A percentile compares a stretch with the other conserved stretches of the same genome.
Evolutionary conservation across 345 rosid species (phyloP).

Genomic region (Eutrema japonicum): DNA sequence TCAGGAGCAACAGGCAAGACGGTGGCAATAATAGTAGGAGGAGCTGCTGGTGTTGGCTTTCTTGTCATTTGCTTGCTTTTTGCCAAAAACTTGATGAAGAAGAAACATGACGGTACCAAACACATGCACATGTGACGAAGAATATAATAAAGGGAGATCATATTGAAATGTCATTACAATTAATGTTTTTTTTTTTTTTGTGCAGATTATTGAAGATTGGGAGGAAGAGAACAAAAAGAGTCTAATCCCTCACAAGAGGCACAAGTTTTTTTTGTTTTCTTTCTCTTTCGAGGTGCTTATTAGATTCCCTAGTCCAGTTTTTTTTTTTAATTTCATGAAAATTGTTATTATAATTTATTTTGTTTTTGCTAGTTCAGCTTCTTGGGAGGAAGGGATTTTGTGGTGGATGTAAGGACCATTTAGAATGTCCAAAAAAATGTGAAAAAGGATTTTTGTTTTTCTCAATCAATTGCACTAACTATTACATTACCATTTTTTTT

Average conservation of each 20-base stretch:
- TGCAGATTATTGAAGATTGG: conserved; percentile 41
- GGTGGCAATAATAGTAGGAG: conserved; percentile 97
- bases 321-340: conserved; percentile 11
- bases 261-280: not conserved
- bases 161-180: not conserved
- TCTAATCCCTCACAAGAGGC: conserved; percentile 31
- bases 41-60: conserved; percentile 90
- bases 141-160: not conserved
- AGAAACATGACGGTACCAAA: conserved; percentile 47
- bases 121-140: conserved; percentile 37
- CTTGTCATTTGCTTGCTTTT: conserved; percentile 81
- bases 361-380: conserved; percentile 27
- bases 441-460: not conserved
- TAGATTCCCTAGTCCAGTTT: conserved; percentile 14
- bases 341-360: conserved; percentile 31
- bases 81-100: conserved; percentile 78
- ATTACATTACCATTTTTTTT: not conserved
- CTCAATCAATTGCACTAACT: not conserved
- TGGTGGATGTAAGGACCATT: conserved; percentile 20
- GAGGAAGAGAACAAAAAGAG: conserved; percentile 35
- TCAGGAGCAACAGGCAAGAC: conserved; percentile 82
- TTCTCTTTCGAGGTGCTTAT: conserved; percentile 5
- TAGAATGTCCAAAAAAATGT: conserved; percentile 7
- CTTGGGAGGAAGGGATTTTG: conserved; percentile 28
- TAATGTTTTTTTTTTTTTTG: not conserved